Evolutionary conservation across 768 basidiomycete species (phyloP).

Genomic region (Lentinula guzmanii): DNA sequence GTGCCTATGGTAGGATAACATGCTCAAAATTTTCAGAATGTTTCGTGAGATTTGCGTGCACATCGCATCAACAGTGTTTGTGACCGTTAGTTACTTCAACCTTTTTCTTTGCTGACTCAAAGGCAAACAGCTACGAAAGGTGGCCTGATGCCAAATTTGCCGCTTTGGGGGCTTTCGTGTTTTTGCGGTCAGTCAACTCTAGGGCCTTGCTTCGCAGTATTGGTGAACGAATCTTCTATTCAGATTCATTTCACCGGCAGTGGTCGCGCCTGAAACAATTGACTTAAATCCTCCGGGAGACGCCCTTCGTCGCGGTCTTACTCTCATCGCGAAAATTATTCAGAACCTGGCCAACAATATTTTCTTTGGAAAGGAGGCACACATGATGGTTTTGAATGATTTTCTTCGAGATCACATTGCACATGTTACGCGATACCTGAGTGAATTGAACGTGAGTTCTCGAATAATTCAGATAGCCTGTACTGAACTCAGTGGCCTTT

Average conservation of each 20-base stretch:
- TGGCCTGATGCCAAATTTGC: constrained; percentile 81
- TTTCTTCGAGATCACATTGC: constrained; percentile 69
- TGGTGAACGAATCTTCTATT: neutral
- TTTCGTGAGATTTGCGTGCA: constrained; percentile 84
- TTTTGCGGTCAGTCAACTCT: constrained; percentile 53
- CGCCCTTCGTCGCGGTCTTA: constrained; percentile 69
- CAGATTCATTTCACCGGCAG: constrained; percentile 88
- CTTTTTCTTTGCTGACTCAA: neutral
- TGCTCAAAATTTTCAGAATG: constrained; percentile 43
- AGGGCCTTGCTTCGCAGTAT: neutral
- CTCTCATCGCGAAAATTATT: constrained; percentile 86
- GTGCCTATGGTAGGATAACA: neutral
- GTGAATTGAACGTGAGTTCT: constrained; percentile 59
- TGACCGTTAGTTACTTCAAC: constrained; percentile 2
- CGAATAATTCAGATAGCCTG: neutral
- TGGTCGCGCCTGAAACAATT: constrained; percentile 79
- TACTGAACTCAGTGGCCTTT: neutral
- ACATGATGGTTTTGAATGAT: constrained; percentile 76
- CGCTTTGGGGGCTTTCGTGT: constrained; percentile 87
- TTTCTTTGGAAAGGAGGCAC: constrained; percentile 85
- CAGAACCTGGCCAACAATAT: constrained; percentile 94
- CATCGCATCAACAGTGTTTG: constrained; percentile 74
- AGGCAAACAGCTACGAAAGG: constrained; percentile 40
- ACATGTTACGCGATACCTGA: constrained; percentile 71
- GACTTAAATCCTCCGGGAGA: constrained; percentile 77